Evolutionary conservation across 2,329 filamentous ascomycete species (phyloP), one percentile per base, ranked within the genome.

Genomic region (Tolypocladium pustulatum): DNA sequence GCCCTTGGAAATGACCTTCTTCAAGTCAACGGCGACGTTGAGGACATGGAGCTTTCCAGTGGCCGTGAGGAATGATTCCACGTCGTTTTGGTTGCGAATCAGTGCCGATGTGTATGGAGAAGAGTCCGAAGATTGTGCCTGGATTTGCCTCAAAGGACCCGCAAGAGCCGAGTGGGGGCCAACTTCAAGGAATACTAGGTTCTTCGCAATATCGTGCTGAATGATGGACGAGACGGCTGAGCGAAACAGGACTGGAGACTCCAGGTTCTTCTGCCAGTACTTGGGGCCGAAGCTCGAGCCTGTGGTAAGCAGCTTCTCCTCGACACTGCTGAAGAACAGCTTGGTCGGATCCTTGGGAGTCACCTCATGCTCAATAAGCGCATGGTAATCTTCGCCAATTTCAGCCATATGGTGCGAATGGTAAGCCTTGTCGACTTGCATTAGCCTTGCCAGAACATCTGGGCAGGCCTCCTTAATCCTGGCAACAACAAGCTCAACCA

Each of bases 341-440:
- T 51, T 51, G 0, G 20, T 17, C 1, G 49, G 57, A 34, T 13
- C n/a, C n/a, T n/a, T 41, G 3, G 51, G 30, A 13, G 46, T 20
- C 8, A 51, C 7, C 17, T 51, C 46, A 32, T 32, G 30, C 30
- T 53, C 30, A 17, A 55, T 30, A 7, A 54, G 49, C 2, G 40
- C 32, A 20, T 38, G 17, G 37, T 61, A 61, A 1, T n/a, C 13
- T 12, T 25, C 25, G 7, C 51, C 46, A 13, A 57, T 46, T 9
- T 40, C 54, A 2, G 27, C 25, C 61, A 65, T 65, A 17, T 65
- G 62, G 20, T 53, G 60, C 0, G 71, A 72, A 59, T 74, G 71
- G 30, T 73, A 73, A 10, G 71, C 70, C 34, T 61, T 68, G 34
- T 68, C 63, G 13, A 70, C 67, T 30, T 65, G 30, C 9, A 53